Evolutionary conservation across 2,329 filamentous ascomycete species (phyloP).

Genomic region (Dactylellina drechsleri): DNA sequence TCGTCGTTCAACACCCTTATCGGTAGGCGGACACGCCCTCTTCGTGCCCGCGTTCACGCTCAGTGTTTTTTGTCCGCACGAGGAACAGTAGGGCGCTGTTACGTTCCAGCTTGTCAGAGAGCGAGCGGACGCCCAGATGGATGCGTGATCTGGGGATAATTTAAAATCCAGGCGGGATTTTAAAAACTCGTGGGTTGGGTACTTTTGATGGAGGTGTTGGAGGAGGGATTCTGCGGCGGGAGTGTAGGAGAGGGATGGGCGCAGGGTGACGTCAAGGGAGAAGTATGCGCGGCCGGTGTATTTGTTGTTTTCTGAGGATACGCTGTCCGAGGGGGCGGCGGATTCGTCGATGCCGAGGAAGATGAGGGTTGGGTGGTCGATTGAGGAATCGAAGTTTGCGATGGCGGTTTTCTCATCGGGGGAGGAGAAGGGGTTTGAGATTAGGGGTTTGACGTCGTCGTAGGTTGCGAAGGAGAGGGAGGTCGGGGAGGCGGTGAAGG

Average conservation of each 20-base stretch:
- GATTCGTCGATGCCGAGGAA: conserved; percentile 84
- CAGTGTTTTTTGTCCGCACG: conserved; percentile 84
- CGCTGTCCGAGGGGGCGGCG: conserved; percentile 55
- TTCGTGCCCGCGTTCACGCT: conserved; percentile 83
- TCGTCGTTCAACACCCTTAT: conserved; percentile 69
- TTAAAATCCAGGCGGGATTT: conserved; percentile 73
- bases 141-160: conserved; percentile 70
- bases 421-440: conserved; percentile 74
- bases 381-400: conserved; percentile 75
- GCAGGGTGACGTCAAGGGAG: conserved; percentile 85
- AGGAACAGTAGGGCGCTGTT: conserved; percentile 85
- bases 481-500: conserved; percentile 71
- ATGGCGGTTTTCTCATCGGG: conserved; percentile 76
- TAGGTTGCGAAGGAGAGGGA: conserved; percentile 75
- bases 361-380: conserved; percentile 72
- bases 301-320: conserved; percentile 59
- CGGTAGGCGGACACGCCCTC: conserved; percentile 78
- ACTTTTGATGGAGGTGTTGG: conserved; percentile 65
- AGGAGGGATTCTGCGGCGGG: conserved; percentile 71
- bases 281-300: conserved; percentile 84
- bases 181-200: conserved; percentile 65
- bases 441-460: conserved; percentile 75
- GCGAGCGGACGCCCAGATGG: conserved; percentile 88
- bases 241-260: conserved; percentile 67
- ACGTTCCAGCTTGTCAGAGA: conserved; percentile 93